Base-by-base conservation (phyloP, 768 basidiomycete species). In the Podaxis sp. region DNA sequence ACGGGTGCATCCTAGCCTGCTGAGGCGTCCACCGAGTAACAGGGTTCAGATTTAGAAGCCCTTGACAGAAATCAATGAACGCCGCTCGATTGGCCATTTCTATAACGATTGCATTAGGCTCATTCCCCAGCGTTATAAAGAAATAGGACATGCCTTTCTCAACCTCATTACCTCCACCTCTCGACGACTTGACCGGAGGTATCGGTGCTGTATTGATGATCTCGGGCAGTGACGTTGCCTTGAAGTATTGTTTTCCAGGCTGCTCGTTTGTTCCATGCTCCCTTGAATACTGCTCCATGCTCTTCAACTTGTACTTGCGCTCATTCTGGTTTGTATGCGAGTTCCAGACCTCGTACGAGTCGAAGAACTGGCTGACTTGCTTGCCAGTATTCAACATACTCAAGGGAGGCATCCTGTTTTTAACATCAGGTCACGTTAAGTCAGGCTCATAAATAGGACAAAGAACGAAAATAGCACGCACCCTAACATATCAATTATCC, bases 401-500 rank as follows among this genome's bases (percentile, higher is more conserved):
- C 59, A 84, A 75, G 3, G 97, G 95, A 27, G 97, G 96, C 79
- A 88, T 82, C 54, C 96, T 97, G 33, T 33, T 9, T 33, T 33
- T 9, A 33, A 33, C 33, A 72, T 33, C 66, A 66, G 51, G 37
- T 60, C 57, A 63, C 37, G 40, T 61, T 55, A 19, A 37, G 51
- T 22, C 49, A 13, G 37, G 57, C 40, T 29, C 37, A 37, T 9
- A 43, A 55, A 33, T 24, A 22, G n/a, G 36, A 40, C 37, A 51
- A 19, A 50, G 40, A 55, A 46, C 61, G 40, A 4, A 64, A 57
- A 52, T 57, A 27, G 53, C 17, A 80, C 93, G 37, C 73, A 96
- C 95, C 97, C 97, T 25, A 99, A 86, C 95, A 98, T 98, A 70
- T 98, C 97, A 36, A 97, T 89, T 57, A 99, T 98, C 63, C 97